Percentiles rank a stretch among this genome's conserved stretches.
Evolutionary conservation across 2,329 filamentous ascomycete species (phyloP).

Genomic region (Cladosporium colombiae): DNA sequence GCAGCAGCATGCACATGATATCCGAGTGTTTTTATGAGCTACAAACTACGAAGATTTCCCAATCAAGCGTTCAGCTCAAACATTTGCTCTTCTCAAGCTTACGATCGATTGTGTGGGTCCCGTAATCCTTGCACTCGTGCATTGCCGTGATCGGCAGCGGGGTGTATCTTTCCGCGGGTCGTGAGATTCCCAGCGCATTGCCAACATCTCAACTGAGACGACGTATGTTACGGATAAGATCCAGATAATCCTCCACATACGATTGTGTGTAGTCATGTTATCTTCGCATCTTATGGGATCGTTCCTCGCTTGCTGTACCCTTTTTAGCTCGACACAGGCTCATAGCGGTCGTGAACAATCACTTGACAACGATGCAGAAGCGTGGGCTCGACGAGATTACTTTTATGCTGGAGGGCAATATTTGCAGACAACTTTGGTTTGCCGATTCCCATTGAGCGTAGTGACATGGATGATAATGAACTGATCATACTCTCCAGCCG

Average conservation of each 20-base stretch:
- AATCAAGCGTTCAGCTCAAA: not conserved
- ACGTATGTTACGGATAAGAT: not conserved
- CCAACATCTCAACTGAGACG: not conserved
- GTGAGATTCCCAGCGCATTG: not conserved
- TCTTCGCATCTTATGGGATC: too few species aligned
- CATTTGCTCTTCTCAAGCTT: not conserved
- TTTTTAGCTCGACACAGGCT: not conserved
- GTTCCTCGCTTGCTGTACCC: not conserved
- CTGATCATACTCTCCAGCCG: not conserved
- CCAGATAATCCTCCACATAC: not conserved
- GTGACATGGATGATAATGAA: not conserved
- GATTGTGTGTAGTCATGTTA: not conserved
- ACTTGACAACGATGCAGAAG: not conserved
- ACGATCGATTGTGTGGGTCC: not conserved
- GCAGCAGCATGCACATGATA: not conserved
- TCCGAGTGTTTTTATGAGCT: not conserved
- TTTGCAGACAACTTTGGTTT: conserved; percentile 6
- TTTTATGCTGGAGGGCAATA: conserved; percentile 32
- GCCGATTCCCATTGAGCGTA: not conserved
- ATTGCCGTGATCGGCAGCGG: not conserved
- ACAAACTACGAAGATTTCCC: not conserved
- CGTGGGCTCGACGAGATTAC: conserved; percentile 4
- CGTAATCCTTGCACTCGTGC: not conserved
- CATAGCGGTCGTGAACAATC: not conserved
- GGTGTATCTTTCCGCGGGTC: not conserved